Evolutionary conservation across 2,329 filamentous ascomycete genomes (phyloP).

Genomic region (Trichoderma sp.): DNA sequence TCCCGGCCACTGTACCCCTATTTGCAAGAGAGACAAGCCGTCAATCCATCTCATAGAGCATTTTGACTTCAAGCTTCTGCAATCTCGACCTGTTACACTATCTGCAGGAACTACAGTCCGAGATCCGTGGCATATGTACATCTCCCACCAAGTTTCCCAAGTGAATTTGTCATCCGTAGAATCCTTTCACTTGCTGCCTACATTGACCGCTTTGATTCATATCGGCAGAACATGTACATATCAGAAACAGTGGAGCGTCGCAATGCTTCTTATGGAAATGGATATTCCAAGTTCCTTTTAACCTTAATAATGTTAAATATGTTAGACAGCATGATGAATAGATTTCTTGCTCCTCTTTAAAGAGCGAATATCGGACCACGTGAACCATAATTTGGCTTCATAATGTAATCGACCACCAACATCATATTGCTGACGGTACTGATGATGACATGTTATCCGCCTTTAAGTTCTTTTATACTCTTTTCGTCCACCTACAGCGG

Average conservation of each 20-base stretch:
- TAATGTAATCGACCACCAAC: too few species aligned
- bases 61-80: neutral
- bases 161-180: neutral
- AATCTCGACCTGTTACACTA: neutral
- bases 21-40: neutral
- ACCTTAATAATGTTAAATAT: neutral
- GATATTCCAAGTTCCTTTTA: too few species aligned
- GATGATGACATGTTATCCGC: too few species aligned
- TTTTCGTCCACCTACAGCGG: too few species aligned
- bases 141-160: neutral
- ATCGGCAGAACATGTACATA: neutral
- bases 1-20: too few species aligned
- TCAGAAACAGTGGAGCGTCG: neutral
- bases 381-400: too few species aligned
- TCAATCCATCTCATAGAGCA: neutral
- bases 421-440: too few species aligned
- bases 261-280: neutral
- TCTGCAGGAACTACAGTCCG: neutral
- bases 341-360: too few species aligned
- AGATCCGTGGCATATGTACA: neutral
- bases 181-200: neutral
- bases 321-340: too few species aligned
- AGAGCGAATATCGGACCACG: too few species aligned
- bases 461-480: too few species aligned
- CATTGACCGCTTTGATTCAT: neutral